Evolutionary conservation across 371 early-diverging fungal species (phyloP).

Genomic region (Rhizopus sp.): DNA sequence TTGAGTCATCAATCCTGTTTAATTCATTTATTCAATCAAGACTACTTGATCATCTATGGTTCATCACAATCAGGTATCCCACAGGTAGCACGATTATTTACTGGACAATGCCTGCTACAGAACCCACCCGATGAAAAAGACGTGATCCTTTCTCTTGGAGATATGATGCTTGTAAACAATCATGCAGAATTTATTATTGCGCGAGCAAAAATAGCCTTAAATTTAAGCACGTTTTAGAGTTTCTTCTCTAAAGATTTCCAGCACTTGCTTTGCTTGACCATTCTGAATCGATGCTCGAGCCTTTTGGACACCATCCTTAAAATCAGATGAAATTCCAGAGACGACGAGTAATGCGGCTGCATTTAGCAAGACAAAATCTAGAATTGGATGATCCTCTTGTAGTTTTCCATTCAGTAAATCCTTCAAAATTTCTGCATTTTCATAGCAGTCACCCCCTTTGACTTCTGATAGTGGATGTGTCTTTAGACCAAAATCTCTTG

Average conservation of each 20-base stretch:
- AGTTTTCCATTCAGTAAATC: slow-evolving; percentile 65
- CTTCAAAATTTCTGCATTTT: slow-evolving; percentile 74
- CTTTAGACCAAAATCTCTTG: slow-evolving; percentile 81
- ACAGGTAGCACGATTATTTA: background rate
- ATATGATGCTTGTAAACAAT: background rate
- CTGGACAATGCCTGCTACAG: background rate
- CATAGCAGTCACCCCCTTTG: slow-evolving; percentile 74
- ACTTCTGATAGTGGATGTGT: slow-evolving; percentile 75
- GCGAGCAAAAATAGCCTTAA: slow-evolving; percentile 10
- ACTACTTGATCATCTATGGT: background rate
- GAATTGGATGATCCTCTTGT: slow-evolving; percentile 67
- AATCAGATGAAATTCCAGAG: slow-evolving; percentile 72
- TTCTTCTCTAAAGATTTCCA: slow-evolving; percentile 67
- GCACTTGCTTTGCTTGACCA: slow-evolving; percentile 67
- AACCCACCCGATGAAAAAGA: slow-evolving; percentile 3
- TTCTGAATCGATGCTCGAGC: slow-evolving; percentile 74
- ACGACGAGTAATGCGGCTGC: slow-evolving; percentile 85
- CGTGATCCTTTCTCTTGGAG: slow-evolving; percentile 2
- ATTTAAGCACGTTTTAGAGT: slow-evolving; percentile 26
- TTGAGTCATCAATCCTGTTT: background rate
- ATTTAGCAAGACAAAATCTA: slow-evolving; percentile 92
- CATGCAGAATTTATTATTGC: slow-evolving; percentile 5
- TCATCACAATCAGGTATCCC: background rate
- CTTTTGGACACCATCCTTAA: slow-evolving; percentile 76
- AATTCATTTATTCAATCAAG: slow-evolving; percentile 1